Conservation (phyloP, 176 grass and related monocot species). For the Pharus latifolius region DNA sequence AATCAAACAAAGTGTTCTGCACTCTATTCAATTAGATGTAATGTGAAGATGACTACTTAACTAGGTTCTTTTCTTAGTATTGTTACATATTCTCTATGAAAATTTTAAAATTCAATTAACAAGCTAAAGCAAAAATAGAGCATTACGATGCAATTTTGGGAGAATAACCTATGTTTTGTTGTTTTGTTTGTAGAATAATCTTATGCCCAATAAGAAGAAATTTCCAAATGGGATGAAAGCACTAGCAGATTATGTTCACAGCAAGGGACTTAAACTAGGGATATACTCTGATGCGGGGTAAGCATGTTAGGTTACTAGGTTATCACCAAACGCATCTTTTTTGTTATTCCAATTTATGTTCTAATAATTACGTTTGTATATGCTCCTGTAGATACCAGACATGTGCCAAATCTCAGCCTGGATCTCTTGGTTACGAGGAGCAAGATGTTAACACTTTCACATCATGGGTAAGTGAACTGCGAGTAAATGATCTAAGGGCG, state of each 20-base stretch:
- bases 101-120: too few relatives aligned
- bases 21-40: too few relatives aligned
- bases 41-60: too few relatives aligned
- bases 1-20: too few relatives aligned
- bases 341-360: background rate
- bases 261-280: conserved; percentile 84
- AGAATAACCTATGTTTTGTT: background rate
- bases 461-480: conserved; percentile 52
- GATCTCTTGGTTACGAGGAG: conserved; percentile 69
- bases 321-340: background rate
- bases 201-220: conserved; percentile 47
- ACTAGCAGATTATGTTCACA: conserved; percentile 75
- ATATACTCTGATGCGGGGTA: conserved; percentile 96
- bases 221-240: conserved; percentile 79
- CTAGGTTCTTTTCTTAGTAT: too few relatives aligned
- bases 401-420: conserved; percentile 57
- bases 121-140: too few relatives aligned
- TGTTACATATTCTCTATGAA: too few relatives aligned
- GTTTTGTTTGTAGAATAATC: conserved; percentile 31
- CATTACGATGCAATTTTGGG: too few relatives aligned
- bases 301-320: background rate
- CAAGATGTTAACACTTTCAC: conserved; percentile 77
- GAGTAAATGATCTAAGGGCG: too few relatives aligned
- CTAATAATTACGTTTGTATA: background rate
- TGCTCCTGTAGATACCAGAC: conserved; percentile 41